These are phyloP conservation scores for Spathaspora arborariae DNA, from an alignment of 805 yeast genomes.

Conservation along the genomic window DNA sequence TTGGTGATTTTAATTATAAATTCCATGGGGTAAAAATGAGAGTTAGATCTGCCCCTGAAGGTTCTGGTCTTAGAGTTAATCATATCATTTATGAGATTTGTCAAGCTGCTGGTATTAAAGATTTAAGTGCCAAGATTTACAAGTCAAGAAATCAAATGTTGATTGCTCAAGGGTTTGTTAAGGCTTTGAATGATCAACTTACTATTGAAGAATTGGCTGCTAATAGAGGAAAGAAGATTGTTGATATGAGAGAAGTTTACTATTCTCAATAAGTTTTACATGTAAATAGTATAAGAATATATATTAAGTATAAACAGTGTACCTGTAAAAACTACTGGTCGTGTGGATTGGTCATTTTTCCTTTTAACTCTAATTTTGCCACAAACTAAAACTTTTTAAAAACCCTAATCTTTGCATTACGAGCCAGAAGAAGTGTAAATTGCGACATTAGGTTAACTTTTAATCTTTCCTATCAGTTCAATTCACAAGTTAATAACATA, in stretches of 20 bases:
- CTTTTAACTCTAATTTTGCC: neutral
- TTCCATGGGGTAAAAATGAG: constrained; percentile 83
- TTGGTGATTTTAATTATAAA: constrained; percentile 77
- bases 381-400: neutral
- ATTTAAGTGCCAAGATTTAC: constrained; percentile 85
- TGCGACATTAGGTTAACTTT: neutral
- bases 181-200: constrained; percentile 77
- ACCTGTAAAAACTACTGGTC: neutral
- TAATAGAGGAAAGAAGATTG: constrained; percentile 91
- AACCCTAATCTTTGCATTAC: neutral
- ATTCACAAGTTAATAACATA: neutral
- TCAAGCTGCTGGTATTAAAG: constrained; percentile 90
- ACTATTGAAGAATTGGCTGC: constrained; percentile 84
- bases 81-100: constrained; percentile 88
- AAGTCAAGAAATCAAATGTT: constrained; percentile 94
- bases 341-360: neutral
- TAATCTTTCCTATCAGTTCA: neutral
- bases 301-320: neutral
- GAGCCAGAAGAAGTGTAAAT: neutral
- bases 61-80: constrained; percentile 89
- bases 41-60: constrained; percentile 85
- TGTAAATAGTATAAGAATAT: constrained; percentile 6
- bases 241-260: constrained; percentile 87
- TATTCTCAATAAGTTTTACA: constrained; percentile 45
- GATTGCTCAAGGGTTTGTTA: constrained; percentile 84